Conservation (phyloP, 23 red algal species). For the Gracilaria gracilis region DNA sequence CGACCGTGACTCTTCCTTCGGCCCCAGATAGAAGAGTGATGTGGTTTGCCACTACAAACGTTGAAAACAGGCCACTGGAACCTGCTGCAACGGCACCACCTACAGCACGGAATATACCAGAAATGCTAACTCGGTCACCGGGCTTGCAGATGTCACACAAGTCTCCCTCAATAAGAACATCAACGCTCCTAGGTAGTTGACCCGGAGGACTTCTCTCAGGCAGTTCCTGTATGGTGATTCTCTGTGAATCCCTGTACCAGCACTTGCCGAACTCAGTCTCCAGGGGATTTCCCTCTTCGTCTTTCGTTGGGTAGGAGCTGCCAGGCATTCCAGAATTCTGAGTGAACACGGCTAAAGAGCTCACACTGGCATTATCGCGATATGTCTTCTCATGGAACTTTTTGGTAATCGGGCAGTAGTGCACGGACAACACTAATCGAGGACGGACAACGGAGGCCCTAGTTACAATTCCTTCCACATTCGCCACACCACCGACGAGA, state of each 20-base stretch:
- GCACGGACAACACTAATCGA: conserved; percentile 86
- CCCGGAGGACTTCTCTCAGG: conserved; percentile 94
- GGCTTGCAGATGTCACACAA: conserved; percentile 97
- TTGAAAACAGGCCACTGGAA: conserved; percentile 86
- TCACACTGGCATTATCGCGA: conserved; percentile 82
- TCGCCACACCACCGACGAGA: conserved; percentile 83
- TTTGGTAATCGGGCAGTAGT: conserved; percentile 91
- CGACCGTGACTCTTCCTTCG: conserved; percentile 60
- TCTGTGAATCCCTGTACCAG: conserved; percentile 93
- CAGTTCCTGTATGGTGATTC: conserved; percentile 92
- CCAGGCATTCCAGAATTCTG: conserved; percentile 76
- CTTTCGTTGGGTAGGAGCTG: conserved; percentile 77
- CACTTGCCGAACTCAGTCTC: conserved; percentile 97
- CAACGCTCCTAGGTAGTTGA: conserved; percentile 93
- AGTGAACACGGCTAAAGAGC: conserved; percentile 57
- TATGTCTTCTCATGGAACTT: conserved; percentile 83
- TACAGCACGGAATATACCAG: conserved; percentile 93
- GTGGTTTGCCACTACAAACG: conserved; percentile 89
- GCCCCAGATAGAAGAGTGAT: conserved; percentile 71
- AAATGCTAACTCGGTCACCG: conserved; percentile 85
- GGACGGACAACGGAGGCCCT: conserved; percentile 86
- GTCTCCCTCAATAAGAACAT: conserved; percentile 92
- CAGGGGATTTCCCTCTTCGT: conserved; percentile 94
- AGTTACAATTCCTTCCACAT: conserved; percentile 97
- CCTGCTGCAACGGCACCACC: conserved; percentile 71